Evolutionary conservation across 768 basidiomycete genomes (phyloP), one percentile per base, ranked within the genome.

Genomic region (Dictyophora rubrovolvata): DNA sequence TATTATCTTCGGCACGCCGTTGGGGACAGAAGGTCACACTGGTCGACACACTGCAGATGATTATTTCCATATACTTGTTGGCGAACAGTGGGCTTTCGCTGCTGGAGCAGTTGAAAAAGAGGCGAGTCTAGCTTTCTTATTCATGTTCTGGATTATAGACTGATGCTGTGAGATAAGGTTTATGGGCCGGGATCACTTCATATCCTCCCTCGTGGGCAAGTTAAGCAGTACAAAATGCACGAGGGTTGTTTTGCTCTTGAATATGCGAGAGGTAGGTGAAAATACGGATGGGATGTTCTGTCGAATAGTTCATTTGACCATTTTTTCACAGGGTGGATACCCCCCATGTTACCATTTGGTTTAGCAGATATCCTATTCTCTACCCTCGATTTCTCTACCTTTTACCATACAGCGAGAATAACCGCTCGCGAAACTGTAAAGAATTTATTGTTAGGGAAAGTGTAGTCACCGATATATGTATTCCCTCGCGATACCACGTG

Each of bases 141-240:
- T 12, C 12, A 17, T 5, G 16, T 2, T 17, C 61, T 48, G 21
- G 34, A 23, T 16, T 5, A 11, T 54, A 10, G 9, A 54, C 53
- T 56, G 9, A 48, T 22, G 36, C 18, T 28, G 28, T 7, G 28
- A 18, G 18, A 16, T 11, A 57, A 75, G 74, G 65, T 74, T 20
- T 99, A 99, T 70, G 72, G 75, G 5, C 74, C 93, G 0, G 96
- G 96, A 2, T 83, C 80, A 55, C 87, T 96, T 2, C 91, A 99
- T 70, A 78, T 86, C 68, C 75, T 98, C 59, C 85, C 78, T 10
- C 76, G 95, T 42, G 93, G 93, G 5, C 79, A 81, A 2, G 86
- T 84, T 58, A 97, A 96, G 76, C 96, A 99, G 72, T 98, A 98
- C 74, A 95, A 94, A 71, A 94, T 97, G 89, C 91, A 91, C 67